Evolutionary conservation across 225 moss, liverwort and hornwort genomes (phyloP), one percentile per base, ranked within the genome.

Genomic region (Sphagnum tenellum): DNA sequence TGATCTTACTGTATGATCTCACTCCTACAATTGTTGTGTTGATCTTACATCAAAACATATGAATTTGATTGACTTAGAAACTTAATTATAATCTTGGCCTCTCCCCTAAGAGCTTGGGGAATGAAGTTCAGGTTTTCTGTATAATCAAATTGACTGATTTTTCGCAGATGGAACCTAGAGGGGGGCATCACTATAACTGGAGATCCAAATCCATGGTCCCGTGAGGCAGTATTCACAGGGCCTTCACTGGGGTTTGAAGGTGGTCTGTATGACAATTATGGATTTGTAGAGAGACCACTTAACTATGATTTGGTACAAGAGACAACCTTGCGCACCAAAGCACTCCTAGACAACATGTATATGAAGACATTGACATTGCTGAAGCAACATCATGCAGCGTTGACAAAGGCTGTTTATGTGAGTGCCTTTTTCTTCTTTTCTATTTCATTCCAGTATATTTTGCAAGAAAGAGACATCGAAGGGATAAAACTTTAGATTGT

Each of bases 181-280:
- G 78, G 87, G 59, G 77, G 65, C 7, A 87, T 98, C 10, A 71
- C 87, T 7, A 73, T 87, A 64, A 86, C 85, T 47, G 93, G 96
- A 67, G 96, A 98, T 55, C 56, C 72, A 3, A 85, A 77, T 69
- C 96, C 96, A 8, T 98, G 96, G 96, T 62, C 55, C 12, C 85
- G 78, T 55, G 78, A 75, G 11, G 75, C 72, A 64, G 67, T 75
- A 46, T 84, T 93, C 66, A 72, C 75, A 0, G 96, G 96, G 13
- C 96, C 96, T 76, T 90, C 90, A 5, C 56, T 90, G 49, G 77
- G 73, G 46, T 93, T 98, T 49, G 96, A 93, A 81, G 93, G 96
- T 47, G 89, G 87, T 47, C 86, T 98, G 4, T 93, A 98, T 50
- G 88, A 98, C 60, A 85, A 90, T 50, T 98, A 98, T 45, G 96